A percentile compares a stretch with the other conserved stretches of the same genome.
These are phyloP conservation scores for Lithohypha guttulata DNA, from an alignment of 2,329 filamentous ascomycete genomes.

Conservation along the genomic window DNA sequence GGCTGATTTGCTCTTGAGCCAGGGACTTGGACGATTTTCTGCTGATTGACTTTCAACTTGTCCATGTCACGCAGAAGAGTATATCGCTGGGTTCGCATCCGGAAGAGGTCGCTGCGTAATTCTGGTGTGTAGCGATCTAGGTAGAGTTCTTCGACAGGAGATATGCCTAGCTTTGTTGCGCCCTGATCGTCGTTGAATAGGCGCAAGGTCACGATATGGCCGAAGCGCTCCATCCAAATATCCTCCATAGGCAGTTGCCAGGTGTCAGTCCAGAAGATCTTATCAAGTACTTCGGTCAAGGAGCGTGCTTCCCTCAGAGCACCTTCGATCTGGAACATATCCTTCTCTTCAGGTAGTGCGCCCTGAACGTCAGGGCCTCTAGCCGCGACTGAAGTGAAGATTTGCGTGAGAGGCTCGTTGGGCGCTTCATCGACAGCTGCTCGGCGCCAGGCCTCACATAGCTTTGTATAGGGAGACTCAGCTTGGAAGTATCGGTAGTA, in stretches of 20 bases:
- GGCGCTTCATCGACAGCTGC: conserved; percentile 35
- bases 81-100: conserved; percentile 34
- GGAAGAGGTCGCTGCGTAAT: conserved; percentile 37
- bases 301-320: conserved; percentile 29
- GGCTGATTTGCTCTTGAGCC: conserved; percentile 13
- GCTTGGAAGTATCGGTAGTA: conserved; percentile 25
- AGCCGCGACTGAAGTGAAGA: conserved; percentile 38
- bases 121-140: conserved; percentile 50
- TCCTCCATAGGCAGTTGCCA: conserved; percentile 31
- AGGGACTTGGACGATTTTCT: conserved; percentile 24
- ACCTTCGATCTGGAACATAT: conserved; percentile 32
- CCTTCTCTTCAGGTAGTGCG: conserved; percentile 24
- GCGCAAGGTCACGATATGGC: conserved; percentile 46
- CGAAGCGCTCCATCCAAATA: conserved; percentile 38
- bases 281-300: conserved; percentile 42
- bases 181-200: conserved; percentile 29
- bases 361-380: conserved; percentile 24
- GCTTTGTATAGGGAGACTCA: conserved; percentile 28
- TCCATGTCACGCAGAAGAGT: conserved; percentile 25
- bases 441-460: conserved; percentile 40
- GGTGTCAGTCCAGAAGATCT: conserved; percentile 38
- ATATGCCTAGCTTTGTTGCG: conserved; percentile 25
- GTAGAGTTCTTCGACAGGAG: conserved; percentile 45
- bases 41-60: conserved; percentile 25
- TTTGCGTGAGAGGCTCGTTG: conserved; percentile 31